Base-by-base conservation (phyloP, 2,329 filamentous ascomycete genomes). In the Talaromyces sp. region DNA sequence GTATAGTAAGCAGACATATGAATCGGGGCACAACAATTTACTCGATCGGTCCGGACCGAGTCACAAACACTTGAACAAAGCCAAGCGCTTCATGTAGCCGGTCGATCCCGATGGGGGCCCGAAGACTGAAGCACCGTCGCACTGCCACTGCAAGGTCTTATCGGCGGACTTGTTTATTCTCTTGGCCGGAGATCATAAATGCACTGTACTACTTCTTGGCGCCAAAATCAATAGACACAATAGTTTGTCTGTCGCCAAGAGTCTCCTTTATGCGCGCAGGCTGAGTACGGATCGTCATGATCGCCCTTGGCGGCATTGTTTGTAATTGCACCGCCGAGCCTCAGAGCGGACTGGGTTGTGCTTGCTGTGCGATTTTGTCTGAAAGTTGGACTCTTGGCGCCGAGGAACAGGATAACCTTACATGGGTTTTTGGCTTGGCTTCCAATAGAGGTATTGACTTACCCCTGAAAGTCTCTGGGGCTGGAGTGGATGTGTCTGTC, bases 281-380 rank as follows among this genome's bases (percentile, higher is more conserved):
- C 30, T 33, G 30, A 27, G 24, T 27, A 47, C 19, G 17, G 57
- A 60, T 60, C 57, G 50, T 41, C 55, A 49, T 57, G 57, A 60
- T 60, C 57, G 57, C 55, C 57, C 57, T 60, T 60, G 57, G 57
- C 57, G 35, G 24, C 45, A 37, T 19, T 30, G 50, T 60, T 53
- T 54, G 17, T 44, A 57, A 57, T 54, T 33, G 50, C 24, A 47
- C 44, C 29, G 49, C 48, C 45, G 42, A 50, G 44, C 35, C 42
- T 37, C 35, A 39, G 16, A 27, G 11, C n/a, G 22, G 9, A 27
- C 10, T 30, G n/a, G 42, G 20, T n/a, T 44, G n/a, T 40, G 17
- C 11, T 7, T 11, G 16, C 17, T 40, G 37, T n/a, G 33, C 5
- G 33, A 9, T 27, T 9, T 27, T 27, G 24, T 27, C 24, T 27